Percentiles rank a stretch among this genome's conserved stretches.
phyloP scores from a whole-genome alignment of 306 rosid genomes.

The Pterocarpus macrocarpus region DNA sequence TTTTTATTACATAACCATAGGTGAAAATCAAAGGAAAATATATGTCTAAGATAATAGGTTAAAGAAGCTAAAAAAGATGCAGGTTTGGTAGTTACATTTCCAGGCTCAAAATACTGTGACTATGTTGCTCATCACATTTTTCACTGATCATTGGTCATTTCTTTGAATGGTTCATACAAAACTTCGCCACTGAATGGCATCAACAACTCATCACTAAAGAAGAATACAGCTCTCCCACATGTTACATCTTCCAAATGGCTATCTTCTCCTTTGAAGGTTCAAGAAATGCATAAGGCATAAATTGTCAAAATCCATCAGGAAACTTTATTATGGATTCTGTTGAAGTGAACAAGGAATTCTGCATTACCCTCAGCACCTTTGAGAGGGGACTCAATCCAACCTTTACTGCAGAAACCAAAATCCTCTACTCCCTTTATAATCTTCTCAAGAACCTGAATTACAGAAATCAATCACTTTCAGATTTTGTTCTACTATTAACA shows the following conservation, averaged over 20 bases:
- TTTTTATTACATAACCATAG: background rate
- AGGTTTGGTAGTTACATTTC: background rate
- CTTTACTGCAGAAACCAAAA: conserved; percentile 78
- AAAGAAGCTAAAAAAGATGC: background rate
- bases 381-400: conserved; percentile 92
- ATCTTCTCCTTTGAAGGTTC: conserved; percentile 13
- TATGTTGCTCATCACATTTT: conserved; percentile 4
- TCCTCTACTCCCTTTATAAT: conserved; percentile 84
- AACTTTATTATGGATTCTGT: conserved; percentile 44
- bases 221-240: conserved; percentile 18
- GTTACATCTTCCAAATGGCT: conserved; percentile 6
- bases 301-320: conserved; percentile 11
- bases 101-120: background rate
- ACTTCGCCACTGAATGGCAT: conserved; percentile 29
- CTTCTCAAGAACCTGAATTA: conserved; percentile 79
- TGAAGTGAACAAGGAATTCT: conserved; percentile 85
- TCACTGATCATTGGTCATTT: background rate
- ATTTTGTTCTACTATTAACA: conserved; percentile 27
- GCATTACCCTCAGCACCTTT: conserved; percentile 96
- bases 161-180: conserved; percentile 40
- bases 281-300: conserved; percentile 13
- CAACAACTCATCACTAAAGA: conserved; percentile 18
- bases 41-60: background rate
- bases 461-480: conserved; percentile 23
- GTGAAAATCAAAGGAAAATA: background rate